Evolutionary conservation across 257 asterid species (phyloP), one percentile per base, ranked within the genome.

Genomic region (Nicotiana undulata): DNA sequence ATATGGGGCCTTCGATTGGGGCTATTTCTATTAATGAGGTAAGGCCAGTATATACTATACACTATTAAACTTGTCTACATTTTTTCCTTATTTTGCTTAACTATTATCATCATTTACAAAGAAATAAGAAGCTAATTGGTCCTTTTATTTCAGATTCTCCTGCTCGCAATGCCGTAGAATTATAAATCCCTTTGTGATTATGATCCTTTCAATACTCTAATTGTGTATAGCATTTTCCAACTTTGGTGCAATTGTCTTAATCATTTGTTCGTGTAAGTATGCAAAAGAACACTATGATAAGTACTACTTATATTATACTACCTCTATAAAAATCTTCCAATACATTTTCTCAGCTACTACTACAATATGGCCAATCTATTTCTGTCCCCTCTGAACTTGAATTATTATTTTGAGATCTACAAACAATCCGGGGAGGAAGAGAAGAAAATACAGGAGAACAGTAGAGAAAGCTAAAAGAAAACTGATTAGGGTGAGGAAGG

Each of bases 1-100:
- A 46, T 88, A 53, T 96, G 99, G 98, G 99, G 99, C 79, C 96
- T 94, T 82, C 98, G 99, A 26, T 88, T 96, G 55, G 98, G 92
- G 22, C 22, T 90, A 20, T 94, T 96, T 86, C 90, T 94, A 37
- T 84, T 94, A 79, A 89, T 94, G 97, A 96, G 99, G 99, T 92
- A 59, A 61, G 81, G 72, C 60, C 51, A 76, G 61, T 26, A 11
- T 4, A 40, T 40, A 40, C 12, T 12, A 44, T 24, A 3, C 3
- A n/a, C 29, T 13, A 22, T 15, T 72, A 72, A 44, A 22, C 37
- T 22, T 46, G 37, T 24, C 11, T 46, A 12, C 46, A 22, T 20
- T 72, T 18, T 46, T 6, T 72, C 49, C 37, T 46, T 46, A 1
- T 44, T 13, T 46, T n/a, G 32, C 37, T 13, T 24, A 13, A 51